Evolutionary conservation across 176 grass and related monocot species (phyloP).

Genomic region (Aegilops longissima): DNA sequence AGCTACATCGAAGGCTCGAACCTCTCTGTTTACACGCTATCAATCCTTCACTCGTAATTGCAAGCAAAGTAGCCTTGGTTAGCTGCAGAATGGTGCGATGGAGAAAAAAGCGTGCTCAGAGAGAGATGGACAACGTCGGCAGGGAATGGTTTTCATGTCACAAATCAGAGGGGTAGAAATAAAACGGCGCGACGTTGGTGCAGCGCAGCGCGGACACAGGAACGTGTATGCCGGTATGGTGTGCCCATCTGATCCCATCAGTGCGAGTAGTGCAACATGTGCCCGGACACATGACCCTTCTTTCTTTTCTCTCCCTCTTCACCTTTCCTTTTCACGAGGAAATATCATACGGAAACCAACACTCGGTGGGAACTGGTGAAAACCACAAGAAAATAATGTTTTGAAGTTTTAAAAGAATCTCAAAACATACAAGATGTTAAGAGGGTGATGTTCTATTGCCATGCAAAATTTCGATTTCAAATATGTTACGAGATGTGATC

Average conservation of each 20-base stretch:
- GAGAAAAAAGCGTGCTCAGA: neutral
- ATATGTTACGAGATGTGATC: too few species aligned
- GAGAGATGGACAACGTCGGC: too few species aligned
- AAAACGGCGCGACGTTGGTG: neutral
- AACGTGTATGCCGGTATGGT: neutral
- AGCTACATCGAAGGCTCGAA: too few species aligned
- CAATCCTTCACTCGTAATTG: too few species aligned
- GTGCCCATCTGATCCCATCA: neutral
- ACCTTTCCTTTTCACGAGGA: neutral
- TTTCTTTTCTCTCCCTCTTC: neutral
- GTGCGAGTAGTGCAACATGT: neutral
- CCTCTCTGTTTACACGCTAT: too few species aligned
- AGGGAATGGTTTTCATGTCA: neutral
- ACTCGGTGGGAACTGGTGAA: too few species aligned
- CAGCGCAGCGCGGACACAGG: neutral
- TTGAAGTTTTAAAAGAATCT: too few species aligned
- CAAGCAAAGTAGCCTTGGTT: neutral
- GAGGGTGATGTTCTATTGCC: too few species aligned
- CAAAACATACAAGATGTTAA: too few species aligned
- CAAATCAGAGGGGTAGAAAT: neutral
- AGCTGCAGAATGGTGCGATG: neutral
- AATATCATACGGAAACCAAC: too few species aligned
- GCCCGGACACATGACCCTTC: neutral
- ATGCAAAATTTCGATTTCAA: too few species aligned
- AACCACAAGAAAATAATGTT: too few species aligned